Conservation (phyloP, 148 eudicot genomes). For the Dianthus caryophyllus region DNA sequence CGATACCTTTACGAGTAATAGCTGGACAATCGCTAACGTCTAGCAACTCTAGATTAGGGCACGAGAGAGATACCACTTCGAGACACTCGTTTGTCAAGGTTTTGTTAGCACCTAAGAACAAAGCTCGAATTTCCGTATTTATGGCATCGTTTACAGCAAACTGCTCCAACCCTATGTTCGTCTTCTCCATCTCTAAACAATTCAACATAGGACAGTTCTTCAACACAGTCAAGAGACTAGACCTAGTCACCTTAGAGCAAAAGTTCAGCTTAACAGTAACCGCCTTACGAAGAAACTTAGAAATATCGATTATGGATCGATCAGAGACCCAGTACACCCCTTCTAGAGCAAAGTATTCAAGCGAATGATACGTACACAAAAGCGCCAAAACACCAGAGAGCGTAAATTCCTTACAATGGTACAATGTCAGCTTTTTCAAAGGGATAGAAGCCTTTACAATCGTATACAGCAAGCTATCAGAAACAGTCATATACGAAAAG, state of each 20-base stretch:
- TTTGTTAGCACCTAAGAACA: slow-evolving; percentile 34
- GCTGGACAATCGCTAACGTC: slow-evolving; percentile 41
- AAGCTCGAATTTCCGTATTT: slow-evolving; percentile 30
- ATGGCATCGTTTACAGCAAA: slow-evolving; percentile 18
- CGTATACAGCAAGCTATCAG: slow-evolving; percentile 40
- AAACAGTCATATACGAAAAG: slow-evolving; percentile 35
- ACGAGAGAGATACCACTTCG: slow-evolving; percentile 35
- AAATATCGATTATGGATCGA: slow-evolving; percentile 28
- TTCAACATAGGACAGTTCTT: slow-evolving; percentile 43
- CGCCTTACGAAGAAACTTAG: slow-evolving; percentile 35
- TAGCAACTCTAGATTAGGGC: slow-evolving; percentile 54
- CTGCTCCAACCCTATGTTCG: slow-evolving; percentile 34
- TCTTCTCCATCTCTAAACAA: slow-evolving; percentile 43
- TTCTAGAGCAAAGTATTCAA: slow-evolving; percentile 39
- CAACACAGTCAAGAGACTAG: slow-evolving; percentile 36
- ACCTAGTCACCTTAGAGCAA: slow-evolving; percentile 36
- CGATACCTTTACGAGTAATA: slow-evolving; percentile 44
- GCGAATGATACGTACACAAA: slow-evolving; percentile 27
- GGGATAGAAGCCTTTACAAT: slow-evolving; percentile 45
- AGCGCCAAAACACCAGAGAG: slow-evolving; percentile 39
- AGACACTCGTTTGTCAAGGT: slow-evolving; percentile 44
- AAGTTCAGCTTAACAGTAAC: slow-evolving; percentile 35
- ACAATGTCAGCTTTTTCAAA: slow-evolving; percentile 43
- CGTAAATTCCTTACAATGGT: slow-evolving; percentile 31
- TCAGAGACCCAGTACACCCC: slow-evolving; percentile 39